Percentiles rank a stretch among this genome's conserved stretches.
Conservation (phyloP, 257 asterid species). For the Gardenia jasminoides region DNA sequence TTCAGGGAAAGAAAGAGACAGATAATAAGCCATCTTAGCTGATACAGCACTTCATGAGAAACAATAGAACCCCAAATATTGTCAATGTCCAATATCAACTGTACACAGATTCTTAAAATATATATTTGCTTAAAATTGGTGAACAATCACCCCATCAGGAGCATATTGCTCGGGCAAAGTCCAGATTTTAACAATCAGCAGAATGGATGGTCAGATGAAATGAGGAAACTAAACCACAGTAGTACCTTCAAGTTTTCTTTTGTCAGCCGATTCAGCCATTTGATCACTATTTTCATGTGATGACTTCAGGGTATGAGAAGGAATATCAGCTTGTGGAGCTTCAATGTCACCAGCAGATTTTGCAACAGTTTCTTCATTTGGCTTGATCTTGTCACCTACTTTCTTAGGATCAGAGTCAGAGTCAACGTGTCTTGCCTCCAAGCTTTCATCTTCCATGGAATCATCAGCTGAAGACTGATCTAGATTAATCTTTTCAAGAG, state of each 20-base stretch:
- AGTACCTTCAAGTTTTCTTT: conserved; percentile 37
- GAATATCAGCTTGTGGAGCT: conserved; percentile 17
- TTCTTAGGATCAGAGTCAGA: conserved; percentile 22
- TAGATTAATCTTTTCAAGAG: conserved; percentile 35
- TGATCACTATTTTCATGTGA: conserved; percentile 23
- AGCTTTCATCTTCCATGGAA: conserved; percentile 38
- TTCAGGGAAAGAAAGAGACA: background rate
- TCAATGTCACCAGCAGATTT: conserved; percentile 8
- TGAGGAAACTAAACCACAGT: background rate
- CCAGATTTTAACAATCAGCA: background rate
- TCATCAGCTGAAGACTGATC: conserved; percentile 43
- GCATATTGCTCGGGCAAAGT: background rate
- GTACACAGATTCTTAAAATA: too few species aligned
- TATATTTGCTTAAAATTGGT: background rate
- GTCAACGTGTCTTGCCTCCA: conserved; percentile 24
- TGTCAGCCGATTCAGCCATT: conserved; percentile 16
- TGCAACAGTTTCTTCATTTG: conserved; percentile 17
- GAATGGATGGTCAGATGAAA: background rate
- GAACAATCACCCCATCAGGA: background rate
- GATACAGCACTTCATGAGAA: background rate
- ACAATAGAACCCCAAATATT: background rate
- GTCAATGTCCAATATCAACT: background rate
- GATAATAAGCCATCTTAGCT: background rate
- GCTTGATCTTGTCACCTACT: conserved; percentile 16
- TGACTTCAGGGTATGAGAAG: conserved; percentile 15